Evolutionary conservation across 2,329 filamentous ascomycete genomes (phyloP).

Genomic region (Seiridium cupressi): DNA sequence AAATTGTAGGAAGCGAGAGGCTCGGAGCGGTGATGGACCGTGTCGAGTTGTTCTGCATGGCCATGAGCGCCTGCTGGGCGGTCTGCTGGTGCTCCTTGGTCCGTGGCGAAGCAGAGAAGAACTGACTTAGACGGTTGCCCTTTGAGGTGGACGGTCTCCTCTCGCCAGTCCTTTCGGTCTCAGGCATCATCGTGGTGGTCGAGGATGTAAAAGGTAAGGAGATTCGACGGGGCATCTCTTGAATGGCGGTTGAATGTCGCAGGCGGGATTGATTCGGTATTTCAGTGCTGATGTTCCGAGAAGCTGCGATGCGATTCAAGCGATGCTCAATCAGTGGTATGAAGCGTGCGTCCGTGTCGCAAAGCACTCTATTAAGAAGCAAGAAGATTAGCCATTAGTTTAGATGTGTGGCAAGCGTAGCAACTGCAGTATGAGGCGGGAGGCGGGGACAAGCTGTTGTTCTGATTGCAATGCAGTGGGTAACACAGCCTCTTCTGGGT

Average conservation of each 20-base stretch:
- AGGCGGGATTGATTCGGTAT: too few relatives aligned
- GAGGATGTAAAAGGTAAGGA: constrained; percentile 54
- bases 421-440: too few relatives aligned
- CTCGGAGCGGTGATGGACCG: constrained; percentile 69
- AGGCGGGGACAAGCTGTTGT: too few relatives aligned
- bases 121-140: constrained; percentile 73
- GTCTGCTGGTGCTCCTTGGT: constrained; percentile 60
- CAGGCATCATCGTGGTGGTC: constrained; percentile 39
- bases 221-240: constrained; percentile 59
- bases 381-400: too few relatives aligned
- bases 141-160: constrained; percentile 63
- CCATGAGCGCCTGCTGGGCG: constrained; percentile 66
- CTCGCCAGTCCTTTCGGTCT: constrained; percentile 49
- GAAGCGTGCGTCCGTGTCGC: too few relatives aligned
- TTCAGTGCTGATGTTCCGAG: too few relatives aligned
- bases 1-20: constrained; percentile 84
- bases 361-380: too few relatives aligned
- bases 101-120: constrained; percentile 82
- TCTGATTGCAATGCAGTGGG: too few relatives aligned
- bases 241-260: not conserved
- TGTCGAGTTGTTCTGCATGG: constrained; percentile 58
- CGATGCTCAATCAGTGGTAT: too few relatives aligned
- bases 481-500: too few relatives aligned
- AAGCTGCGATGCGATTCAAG: too few relatives aligned
- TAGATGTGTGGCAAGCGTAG: too few relatives aligned